Evolutionary conservation across 805 yeast genomes (phyloP).

Genomic region (Trichomonascus vanleenenianus): DNA sequence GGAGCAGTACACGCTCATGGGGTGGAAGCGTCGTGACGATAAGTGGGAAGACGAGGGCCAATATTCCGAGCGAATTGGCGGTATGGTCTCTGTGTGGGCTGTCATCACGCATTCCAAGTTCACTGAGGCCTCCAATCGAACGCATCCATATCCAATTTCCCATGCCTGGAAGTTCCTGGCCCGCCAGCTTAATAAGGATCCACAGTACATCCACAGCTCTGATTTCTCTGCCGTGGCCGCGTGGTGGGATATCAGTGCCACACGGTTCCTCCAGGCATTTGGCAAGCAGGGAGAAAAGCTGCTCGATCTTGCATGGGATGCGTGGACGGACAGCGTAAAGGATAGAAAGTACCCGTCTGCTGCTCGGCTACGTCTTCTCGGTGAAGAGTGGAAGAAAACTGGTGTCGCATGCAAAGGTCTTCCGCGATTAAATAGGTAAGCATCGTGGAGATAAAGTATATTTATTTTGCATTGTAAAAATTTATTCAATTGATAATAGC

Average conservation of each 20-base stretch:
- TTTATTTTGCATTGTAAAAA: no score
- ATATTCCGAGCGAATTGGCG: constrained; percentile 81
- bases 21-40: constrained; percentile 58
- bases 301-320: constrained; percentile 37
- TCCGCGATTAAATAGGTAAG: constrained; percentile 7
- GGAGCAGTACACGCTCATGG: constrained; percentile 78
- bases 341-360: constrained; percentile 64
- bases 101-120: constrained; percentile 53
- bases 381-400: constrained; percentile 63
- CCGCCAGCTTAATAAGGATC: constrained; percentile 51
- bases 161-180: constrained; percentile 69
- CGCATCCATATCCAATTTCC: constrained; percentile 50
- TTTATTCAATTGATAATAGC: no score
- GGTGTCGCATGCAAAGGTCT: constrained; percentile 32
- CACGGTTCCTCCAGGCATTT: constrained; percentile 45
- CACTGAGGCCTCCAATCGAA: constrained; percentile 11
- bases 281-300: constrained; percentile 67
- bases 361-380: constrained; percentile 63
- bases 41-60: constrained; percentile 46
- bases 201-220: constrained; percentile 46
- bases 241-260: constrained; percentile 89
- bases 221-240: constrained; percentile 66
- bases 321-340: constrained; percentile 47
- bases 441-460: no score
- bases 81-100: constrained; percentile 74